Conservation (phyloP, 805 yeast species). For the Candida argentea region DNA sequence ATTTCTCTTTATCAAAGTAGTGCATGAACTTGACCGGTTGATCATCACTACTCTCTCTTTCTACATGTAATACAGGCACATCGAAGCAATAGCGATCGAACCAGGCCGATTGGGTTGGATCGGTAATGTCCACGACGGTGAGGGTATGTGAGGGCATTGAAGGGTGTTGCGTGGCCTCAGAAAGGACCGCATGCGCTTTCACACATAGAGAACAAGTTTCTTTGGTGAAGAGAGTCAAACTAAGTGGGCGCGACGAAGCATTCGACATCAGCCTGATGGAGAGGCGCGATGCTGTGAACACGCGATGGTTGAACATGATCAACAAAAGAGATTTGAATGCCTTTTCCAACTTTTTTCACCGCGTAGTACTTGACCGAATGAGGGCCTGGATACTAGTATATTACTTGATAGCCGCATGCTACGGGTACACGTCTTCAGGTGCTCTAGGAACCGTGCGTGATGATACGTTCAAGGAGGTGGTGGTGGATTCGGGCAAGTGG, state of each 20-base stretch:
- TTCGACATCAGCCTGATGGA: slow-evolving; percentile 1
- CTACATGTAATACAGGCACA: slow-evolving; percentile 68
- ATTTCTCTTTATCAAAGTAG: slow-evolving; percentile 44
- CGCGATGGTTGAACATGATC: no score
- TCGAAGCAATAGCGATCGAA: slow-evolving; percentile 69
- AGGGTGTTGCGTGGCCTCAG: slow-evolving; percentile 27
- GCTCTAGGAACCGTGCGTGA: slow-evolving; percentile 36
- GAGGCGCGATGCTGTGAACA: not conserved
- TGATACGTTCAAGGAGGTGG: slow-evolving; percentile 43
- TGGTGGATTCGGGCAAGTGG: slow-evolving; percentile 41
- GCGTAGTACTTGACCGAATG: no score
- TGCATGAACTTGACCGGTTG: slow-evolving; percentile 60
- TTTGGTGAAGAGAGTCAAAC: slow-evolving; percentile 56
- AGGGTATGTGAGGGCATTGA: slow-evolving; percentile 17
- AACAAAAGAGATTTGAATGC: not conserved
- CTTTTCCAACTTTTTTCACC: not conserved
- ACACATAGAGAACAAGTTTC: slow-evolving; percentile 61
- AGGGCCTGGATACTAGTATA: no score
- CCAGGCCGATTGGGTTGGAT: slow-evolving; percentile 50
- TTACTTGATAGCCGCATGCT: slow-evolving; percentile 1
- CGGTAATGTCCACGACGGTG: slow-evolving; percentile 46
- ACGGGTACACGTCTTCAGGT: slow-evolving; percentile 8
- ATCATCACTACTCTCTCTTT: slow-evolving; percentile 33
- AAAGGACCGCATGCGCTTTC: slow-evolving; percentile 46
- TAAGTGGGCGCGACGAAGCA: not conserved